Conservation (phyloP, 305 asterid species). For the Fraxinus latifolia region DNA sequence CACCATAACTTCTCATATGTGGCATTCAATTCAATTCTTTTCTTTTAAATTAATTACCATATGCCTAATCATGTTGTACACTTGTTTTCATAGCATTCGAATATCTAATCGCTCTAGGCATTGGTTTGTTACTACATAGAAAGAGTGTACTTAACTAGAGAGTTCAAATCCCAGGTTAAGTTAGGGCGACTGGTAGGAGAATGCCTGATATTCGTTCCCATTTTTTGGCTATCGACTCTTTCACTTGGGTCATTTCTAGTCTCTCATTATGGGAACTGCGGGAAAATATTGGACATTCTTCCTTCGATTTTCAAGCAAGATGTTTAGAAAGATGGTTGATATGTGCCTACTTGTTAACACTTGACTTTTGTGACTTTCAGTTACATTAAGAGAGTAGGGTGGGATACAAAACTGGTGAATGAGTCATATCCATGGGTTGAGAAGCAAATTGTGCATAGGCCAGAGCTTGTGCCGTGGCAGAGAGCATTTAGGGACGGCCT, state of each 20-base stretch:
- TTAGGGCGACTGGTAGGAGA: neutral
- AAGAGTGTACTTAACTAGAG: neutral
- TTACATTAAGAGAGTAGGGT: slow-evolving; percentile 54
- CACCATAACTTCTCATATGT: slow-evolving; percentile 27
- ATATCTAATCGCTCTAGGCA: neutral
- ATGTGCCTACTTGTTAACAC: neutral
- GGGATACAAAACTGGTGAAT: slow-evolving; percentile 80
- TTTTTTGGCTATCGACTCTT: neutral
- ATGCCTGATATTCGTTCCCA: neutral
- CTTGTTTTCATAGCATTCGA: neutral
- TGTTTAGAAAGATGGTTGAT: neutral
- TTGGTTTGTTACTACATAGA: neutral
- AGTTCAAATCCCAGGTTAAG: neutral
- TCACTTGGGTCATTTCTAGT: neutral
- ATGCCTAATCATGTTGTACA: neutral
- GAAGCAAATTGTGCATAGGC: slow-evolving; percentile 72
- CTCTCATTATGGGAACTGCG: neutral
- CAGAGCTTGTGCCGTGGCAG: slow-evolving; percentile 78
- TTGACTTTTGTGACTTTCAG: slow-evolving; percentile 34
- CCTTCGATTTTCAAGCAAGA: neutral
- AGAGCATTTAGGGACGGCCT: slow-evolving; percentile 69
- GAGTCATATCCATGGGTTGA: slow-evolving; percentile 89
- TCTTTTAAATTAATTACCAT: neutral
- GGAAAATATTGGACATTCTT: neutral
- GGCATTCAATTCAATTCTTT: slow-evolving; percentile 16